Conservation (phyloP, 495 filamentous ascomycete genomes). For the Lasiosphaeris hirsuta region DNA sequence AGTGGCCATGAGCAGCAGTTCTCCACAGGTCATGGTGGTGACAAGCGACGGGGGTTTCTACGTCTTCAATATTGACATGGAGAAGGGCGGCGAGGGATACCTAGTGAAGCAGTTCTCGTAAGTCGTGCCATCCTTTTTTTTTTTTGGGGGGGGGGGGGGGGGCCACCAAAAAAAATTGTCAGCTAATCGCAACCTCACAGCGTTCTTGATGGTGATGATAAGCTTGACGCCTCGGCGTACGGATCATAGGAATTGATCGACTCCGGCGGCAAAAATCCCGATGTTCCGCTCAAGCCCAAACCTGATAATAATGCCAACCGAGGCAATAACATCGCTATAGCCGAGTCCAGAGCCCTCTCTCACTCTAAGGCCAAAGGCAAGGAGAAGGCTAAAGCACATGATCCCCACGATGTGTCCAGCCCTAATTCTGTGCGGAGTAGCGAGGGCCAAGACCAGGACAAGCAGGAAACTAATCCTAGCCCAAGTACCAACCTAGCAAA, state of each 20-base stretch:
- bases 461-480: too few species aligned
- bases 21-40: slow-evolving; percentile 95
- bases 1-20: slow-evolving; percentile 90
- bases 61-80: slow-evolving; percentile 91
- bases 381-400: too few species aligned
- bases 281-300: not conserved
- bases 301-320: not conserved
- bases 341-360: too few species aligned
- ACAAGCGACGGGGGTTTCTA: slow-evolving; percentile 94
- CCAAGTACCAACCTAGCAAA: too few species aligned
- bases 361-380: too few species aligned
- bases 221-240: slow-evolving; percentile 44
- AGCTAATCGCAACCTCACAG: slow-evolving; percentile 24
- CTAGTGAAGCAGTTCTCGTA: slow-evolving; percentile 87
- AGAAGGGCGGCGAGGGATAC: slow-evolving; percentile 90
- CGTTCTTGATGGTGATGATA: slow-evolving; percentile 50
- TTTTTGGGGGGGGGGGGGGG: too few species aligned
- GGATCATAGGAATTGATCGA: slow-evolving; percentile 22
- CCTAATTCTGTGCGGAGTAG: too few species aligned
- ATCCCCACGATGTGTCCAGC: too few species aligned
- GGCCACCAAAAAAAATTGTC: slow-evolving; percentile 7
- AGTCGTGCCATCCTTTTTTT: slow-evolving; percentile 31
- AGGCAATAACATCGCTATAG: too few species aligned
- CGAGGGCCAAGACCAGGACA: too few species aligned
- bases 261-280: not conserved